Evolutionary conservation across 208 protist genomes (phyloP).

Genomic region (Wallacemonas sp.): DNA sequence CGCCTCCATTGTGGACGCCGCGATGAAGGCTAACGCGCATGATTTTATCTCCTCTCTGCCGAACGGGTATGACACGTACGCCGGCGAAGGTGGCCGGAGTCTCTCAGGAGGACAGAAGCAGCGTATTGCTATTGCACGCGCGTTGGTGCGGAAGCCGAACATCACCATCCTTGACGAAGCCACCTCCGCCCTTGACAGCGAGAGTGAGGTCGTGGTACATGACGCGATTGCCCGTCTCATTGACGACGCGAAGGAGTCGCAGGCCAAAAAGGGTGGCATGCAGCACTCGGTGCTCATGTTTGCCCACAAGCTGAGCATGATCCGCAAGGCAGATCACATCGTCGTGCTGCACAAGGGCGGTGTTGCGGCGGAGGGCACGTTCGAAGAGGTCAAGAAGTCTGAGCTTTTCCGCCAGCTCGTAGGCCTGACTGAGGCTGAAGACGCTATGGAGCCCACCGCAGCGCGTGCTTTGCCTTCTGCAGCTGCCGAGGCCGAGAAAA

Average conservation of each 20-base stretch:
- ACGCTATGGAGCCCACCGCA: background rate
- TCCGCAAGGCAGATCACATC: conserved; percentile 85
- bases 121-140: conserved; percentile 93
- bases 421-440: conserved; percentile 28
- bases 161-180: conserved; percentile 94
- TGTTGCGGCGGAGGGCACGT: conserved; percentile 71
- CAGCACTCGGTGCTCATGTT: conserved; percentile 85
- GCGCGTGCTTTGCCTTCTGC: too few relatives aligned
- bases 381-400: conserved; percentile 58
- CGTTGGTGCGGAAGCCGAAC: conserved; percentile 80
- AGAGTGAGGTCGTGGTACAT: conserved; percentile 90
- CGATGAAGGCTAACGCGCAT: conserved; percentile 82
- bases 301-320: conserved; percentile 88
- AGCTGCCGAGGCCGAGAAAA: background rate
- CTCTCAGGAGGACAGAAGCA: conserved; percentile 95
- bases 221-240: conserved; percentile 79
- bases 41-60: conserved; percentile 88
- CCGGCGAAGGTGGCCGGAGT: conserved; percentile 85
- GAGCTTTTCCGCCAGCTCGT: conserved; percentile 71
- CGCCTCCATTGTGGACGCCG: conserved; percentile 60
- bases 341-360: conserved; percentile 83
- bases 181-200: conserved; percentile 88
- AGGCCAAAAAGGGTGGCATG: conserved; percentile 26
- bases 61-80: conserved; percentile 88
- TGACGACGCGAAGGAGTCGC: conserved; percentile 49